Evolutionary conservation across 805 yeast species (phyloP), one percentile per base, ranked within the genome.

Genomic region (Starmerella geochares): DNA sequence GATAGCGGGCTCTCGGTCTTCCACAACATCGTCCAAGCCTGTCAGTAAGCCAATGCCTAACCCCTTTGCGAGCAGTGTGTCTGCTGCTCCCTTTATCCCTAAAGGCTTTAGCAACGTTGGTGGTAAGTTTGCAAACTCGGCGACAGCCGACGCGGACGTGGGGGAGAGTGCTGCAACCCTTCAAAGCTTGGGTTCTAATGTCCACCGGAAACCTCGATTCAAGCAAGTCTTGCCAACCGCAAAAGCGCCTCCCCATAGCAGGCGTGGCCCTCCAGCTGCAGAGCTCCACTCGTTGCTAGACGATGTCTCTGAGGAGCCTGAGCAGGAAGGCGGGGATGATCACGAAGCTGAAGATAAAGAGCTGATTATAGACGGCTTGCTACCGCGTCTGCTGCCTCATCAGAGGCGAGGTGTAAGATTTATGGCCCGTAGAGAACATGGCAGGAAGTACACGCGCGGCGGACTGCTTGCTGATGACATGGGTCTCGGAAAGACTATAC

Each of bases 401-500:
- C 80, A 76, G 54, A 64, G 65, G 1, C 58, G 57, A 4, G 80
- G 80, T 2, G 59, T 75, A 24, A 55, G 57, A 37, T 75, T 76
- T 59, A 55, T 75, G 54, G 54, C 57, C 4, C 47, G 50, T 5
- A 63, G 79, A 14, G 80, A 75, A n/a, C 50, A 37, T 3, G 37
- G 47, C 3, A 45, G 46, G 11, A 49, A 49, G 14, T 40, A 51
- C 2, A 56, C 54, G 17, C 71, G 69, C 50, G 84, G 84, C 25
- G 85, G 83, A 3, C 47, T 79, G n/a, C 67, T 85, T 35, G 85
- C 92, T 60, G 95, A 85, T 62, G 94, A 83, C 65, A 86, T 86
- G 95, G 95, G 95, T 16, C 69, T 86, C 14, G 95, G 95, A 46
- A 86, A 86, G 60, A 86, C 95, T 0, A 77, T 86, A 43, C 95